Evolutionary conservation across 140 eudicot genomes (phyloP).

Genomic region (Erigeron philadelphicus): DNA sequence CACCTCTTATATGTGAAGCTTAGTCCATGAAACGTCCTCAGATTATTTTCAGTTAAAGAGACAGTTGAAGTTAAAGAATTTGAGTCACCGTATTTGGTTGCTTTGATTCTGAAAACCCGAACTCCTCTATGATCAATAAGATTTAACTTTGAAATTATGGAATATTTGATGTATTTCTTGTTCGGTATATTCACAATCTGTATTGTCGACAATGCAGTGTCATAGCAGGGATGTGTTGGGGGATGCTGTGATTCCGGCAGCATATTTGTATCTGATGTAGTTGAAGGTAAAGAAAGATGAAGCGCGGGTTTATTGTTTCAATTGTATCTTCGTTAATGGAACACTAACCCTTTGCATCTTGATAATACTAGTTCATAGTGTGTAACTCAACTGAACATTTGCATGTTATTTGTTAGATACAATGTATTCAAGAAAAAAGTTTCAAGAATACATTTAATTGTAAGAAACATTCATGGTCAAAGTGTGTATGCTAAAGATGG

Average conservation of each 20-base stretch:
- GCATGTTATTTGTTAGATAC: neutral
- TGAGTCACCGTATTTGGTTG: neutral
- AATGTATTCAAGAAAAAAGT: slow-evolving; percentile 6
- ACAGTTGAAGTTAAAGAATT: too few relatives aligned
- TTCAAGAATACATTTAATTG: neutral
- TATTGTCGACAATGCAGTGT: slow-evolving; percentile 40
- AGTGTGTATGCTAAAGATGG: slow-evolving; percentile 10
- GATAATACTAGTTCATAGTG: neutral
- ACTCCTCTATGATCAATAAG: neutral
- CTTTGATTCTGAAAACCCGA: neutral
- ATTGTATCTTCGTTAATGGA: neutral
- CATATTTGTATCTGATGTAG: slow-evolving; percentile 64
- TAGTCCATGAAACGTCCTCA: too few relatives aligned
- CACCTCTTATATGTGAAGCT: too few relatives aligned
- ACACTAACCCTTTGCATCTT: neutral
- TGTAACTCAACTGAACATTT: neutral
- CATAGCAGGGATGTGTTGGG: slow-evolving; percentile 53
- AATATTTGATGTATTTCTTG: neutral
- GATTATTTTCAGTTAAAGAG: too few relatives aligned
- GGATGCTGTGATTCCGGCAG: slow-evolving; percentile 51
- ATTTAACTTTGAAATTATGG: neutral
- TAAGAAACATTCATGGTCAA: slow-evolving; percentile 7
- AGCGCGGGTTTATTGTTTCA: neutral
- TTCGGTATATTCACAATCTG: neutral
- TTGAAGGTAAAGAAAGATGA: slow-evolving; percentile 21